phyloP scores from a whole-genome alignment of 306 rosid species.

The Carpinus viminea region DNA sequence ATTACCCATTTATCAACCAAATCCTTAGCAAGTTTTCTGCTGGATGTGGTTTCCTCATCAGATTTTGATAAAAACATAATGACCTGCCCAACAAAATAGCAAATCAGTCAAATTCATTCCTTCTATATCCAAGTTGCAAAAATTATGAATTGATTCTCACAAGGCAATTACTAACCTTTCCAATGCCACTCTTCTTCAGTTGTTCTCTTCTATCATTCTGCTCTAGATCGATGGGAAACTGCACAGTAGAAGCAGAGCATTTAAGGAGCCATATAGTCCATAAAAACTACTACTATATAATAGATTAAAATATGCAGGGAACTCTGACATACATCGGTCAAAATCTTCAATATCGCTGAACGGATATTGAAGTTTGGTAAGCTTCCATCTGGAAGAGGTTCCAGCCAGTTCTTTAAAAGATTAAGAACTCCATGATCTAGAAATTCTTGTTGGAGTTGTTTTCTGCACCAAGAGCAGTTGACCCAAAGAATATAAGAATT shows the following conservation, averaged over 20 bases:
- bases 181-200: constrained; percentile 95
- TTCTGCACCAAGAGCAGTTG: constrained; percentile 45
- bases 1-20: constrained; percentile 95
- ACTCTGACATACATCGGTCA: constrained; percentile 67
- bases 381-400: constrained; percentile 97
- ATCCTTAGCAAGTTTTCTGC: constrained; percentile 86
- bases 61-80: constrained; percentile 91
- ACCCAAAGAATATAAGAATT: not conserved
- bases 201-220: constrained; percentile 78
- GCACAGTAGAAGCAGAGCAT: constrained; percentile 38
- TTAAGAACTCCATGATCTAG: constrained; percentile 89
- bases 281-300: constrained; percentile 11
- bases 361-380: constrained; percentile 87
- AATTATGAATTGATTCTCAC: not conserved
- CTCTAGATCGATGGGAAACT: constrained; percentile 91
- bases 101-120: constrained; percentile 15
- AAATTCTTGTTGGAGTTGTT: constrained; percentile 89
- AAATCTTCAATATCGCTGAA: constrained; percentile 76
- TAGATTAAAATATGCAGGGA: constrained; percentile 17
- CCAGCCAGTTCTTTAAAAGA: constrained; percentile 88
- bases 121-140: constrained; percentile 12
- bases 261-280: constrained; percentile 22
- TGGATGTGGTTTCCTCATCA: constrained; percentile 83
- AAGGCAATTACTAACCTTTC: constrained; percentile 60
- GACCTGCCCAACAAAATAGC: constrained; percentile 51